Conservation (phyloP, 495 filamentous ascomycete species). For the Lepidopterella palustris region DNA sequence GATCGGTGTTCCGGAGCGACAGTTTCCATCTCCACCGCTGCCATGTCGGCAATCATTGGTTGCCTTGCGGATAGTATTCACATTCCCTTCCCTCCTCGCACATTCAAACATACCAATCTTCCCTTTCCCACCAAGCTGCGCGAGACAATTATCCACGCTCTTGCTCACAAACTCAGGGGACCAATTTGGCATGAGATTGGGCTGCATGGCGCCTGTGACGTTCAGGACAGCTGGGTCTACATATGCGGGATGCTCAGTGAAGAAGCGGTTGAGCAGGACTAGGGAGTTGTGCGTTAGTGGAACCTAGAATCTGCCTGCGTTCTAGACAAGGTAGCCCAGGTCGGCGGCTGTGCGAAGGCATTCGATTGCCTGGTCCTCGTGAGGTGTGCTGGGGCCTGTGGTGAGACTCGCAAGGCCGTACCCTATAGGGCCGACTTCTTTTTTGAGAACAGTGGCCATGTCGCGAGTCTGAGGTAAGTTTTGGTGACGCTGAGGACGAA, state of each 20-base stretch:
- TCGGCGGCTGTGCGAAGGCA: conserved; percentile 5
- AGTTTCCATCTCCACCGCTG: conserved; percentile 72
- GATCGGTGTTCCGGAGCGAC: conserved; percentile 57
- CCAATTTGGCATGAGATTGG: conserved; percentile 45
- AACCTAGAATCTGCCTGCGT: conserved; percentile 74
- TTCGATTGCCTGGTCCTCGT: conserved; percentile 6
- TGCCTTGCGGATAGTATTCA: conserved; percentile 67
- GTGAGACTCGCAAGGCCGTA: conserved; percentile 2
- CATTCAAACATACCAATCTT: conserved; percentile 74
- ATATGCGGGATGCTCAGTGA: conserved; percentile 58
- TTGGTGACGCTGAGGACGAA: no score
- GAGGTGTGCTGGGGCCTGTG: neutral
- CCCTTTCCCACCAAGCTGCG: conserved; percentile 57
- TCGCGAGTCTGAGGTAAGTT: neutral
- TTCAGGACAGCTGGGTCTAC: conserved; percentile 55
- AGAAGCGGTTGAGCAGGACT: conserved; percentile 52
- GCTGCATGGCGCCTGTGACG: conserved; percentile 53
- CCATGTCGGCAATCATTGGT: conserved; percentile 61
- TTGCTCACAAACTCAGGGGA: conserved; percentile 54
- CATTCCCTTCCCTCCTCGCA: conserved; percentile 66
- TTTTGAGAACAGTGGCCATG: neutral
- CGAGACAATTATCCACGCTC: conserved; percentile 60
- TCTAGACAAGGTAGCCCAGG: conserved; percentile 45
- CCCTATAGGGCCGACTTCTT: conserved; percentile 5
- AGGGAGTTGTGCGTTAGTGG: conserved; percentile 59